Evolutionary conservation across 176 grass and related monocot genomes (phyloP).

Genomic region (Coix lacrymajobi): DNA sequence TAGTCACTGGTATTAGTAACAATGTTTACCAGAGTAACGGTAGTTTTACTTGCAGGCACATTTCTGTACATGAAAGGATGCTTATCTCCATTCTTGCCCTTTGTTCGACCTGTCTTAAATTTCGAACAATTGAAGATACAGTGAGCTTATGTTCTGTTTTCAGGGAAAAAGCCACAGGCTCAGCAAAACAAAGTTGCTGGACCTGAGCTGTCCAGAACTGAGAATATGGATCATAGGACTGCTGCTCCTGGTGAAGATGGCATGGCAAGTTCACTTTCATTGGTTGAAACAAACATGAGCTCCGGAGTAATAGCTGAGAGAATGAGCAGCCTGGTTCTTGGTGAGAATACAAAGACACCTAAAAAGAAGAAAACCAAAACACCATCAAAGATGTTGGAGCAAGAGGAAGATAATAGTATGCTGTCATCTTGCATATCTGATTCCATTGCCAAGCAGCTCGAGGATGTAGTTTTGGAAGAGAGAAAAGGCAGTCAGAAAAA

Average conservation of each 20-base stretch:
- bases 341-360: constrained; percentile 15
- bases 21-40: constrained; percentile 38
- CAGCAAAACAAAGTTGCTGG: constrained; percentile 22
- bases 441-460: constrained; percentile 67
- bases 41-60: constrained; percentile 56
- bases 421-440: constrained; percentile 55
- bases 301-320: constrained; percentile 57
- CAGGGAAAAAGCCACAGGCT: constrained; percentile 45
- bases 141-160: constrained; percentile 63
- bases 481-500: constrained; percentile 38
- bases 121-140: constrained; percentile 44
- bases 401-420: constrained; percentile 28
- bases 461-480: constrained; percentile 49
- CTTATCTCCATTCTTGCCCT: constrained; percentile 31
- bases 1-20: constrained; percentile 16
- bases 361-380: constrained; percentile 29
- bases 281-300: constrained; percentile 23
- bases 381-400: constrained; percentile 27
- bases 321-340: constrained; percentile 36
- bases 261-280: constrained; percentile 28
- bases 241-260: constrained; percentile 21
- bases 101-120: constrained; percentile 47
- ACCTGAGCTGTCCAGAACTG: not conserved
- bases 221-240: constrained; percentile 24
- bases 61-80: constrained; percentile 41